These are phyloP conservation scores for Boletus rubropictus DNA, from an alignment of 768 basidiomycete genomes.

Conservation along the genomic window DNA sequence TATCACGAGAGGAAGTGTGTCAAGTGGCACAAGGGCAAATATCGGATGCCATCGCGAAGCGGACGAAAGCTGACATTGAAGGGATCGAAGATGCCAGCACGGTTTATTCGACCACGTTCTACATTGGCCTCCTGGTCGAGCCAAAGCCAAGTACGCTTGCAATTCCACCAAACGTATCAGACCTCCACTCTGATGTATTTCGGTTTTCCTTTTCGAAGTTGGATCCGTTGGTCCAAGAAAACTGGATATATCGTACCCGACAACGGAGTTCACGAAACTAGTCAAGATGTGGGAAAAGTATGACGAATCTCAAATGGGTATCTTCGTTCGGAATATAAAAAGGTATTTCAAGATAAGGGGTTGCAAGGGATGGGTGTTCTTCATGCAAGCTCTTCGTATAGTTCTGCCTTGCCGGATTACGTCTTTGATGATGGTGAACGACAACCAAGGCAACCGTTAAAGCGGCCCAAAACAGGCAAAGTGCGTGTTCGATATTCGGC, in stretches of 20 bases:
- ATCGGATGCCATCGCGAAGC: constrained; percentile 60
- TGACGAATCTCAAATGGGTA: constrained; percentile 88
- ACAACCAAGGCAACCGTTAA: constrained; percentile 61
- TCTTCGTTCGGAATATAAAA: constrained; percentile 89
- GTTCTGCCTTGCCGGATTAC: constrained; percentile 72
- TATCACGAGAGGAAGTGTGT: constrained; percentile 81
- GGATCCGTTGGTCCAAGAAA: constrained; percentile 72
- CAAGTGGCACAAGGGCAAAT: constrained; percentile 85
- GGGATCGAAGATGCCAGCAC: constrained; percentile 68
- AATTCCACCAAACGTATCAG: constrained; percentile 10
- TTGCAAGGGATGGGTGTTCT: constrained; percentile 11
- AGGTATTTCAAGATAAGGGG: constrained; percentile 43
- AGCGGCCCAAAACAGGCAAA: constrained; percentile 64
- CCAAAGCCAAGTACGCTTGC: constrained; percentile 74
- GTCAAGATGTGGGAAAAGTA: constrained; percentile 96
- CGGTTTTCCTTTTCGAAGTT: constrained; percentile 40
- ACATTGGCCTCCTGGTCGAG: constrained; percentile 90
- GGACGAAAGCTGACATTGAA: constrained; percentile 75
- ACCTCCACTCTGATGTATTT: constrained; percentile 15
- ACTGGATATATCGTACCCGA: constrained; percentile 96
- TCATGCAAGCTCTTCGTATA: constrained; percentile 30
- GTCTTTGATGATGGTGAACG: constrained; percentile 81
- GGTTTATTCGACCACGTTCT: constrained; percentile 97
- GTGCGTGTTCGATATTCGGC: constrained; percentile 33
- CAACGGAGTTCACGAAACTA: constrained; percentile 88